Base-by-base conservation (phyloP, 2,329 filamentous ascomycete genomes). In the Sporothrix brunneoviolacea region DNA sequence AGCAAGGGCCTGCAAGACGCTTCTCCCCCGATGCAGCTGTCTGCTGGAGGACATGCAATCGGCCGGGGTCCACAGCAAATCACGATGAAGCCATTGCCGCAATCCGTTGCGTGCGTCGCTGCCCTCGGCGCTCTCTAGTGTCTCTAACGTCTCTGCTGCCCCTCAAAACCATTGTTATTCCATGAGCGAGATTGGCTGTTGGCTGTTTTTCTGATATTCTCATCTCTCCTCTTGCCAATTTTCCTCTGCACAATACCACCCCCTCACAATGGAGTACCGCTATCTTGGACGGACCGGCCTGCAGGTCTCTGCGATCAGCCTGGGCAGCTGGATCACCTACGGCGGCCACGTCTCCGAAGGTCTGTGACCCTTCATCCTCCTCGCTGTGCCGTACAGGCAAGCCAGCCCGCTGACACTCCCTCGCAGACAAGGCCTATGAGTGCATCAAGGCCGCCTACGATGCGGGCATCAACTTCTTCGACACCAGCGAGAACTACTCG, bases 311-410 rank as follows among this genome's bases (percentile, higher is more conserved):
- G 76, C 81, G 40, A 84, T 90, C 55, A 83, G 82, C 2, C 72
- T 90, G 3, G 86, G 82, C 52, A 79, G 82, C 57, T 84, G 82
- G 83, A 72, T 90, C 47, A 89, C 86, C 1, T 88, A 87, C 57
- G 86, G 86, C 48, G 84, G 84, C 16, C 82, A 87, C 58, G 81
- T 88, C 27, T 80, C 83, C 50, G 77, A 81, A 62, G 79, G 82
- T 82, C 69, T 57, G 70, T 37, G n/a, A n/a, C n/a, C n/a, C n/a
- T n/a, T n/a, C n/a, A n/a, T n/a, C n/a, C n/a, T n/a, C n/a, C n/a
- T n/a, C 19, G 8, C 15, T 8, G n/a, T 3, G 33, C 15, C 19
- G 6, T 24, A 22, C 15, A 18, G 9, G n/a, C n/a, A n/a, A n/a
- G n/a, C n/a, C n/a, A n/a, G n/a, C n/a, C 22, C n/a, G 8, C 24